These are phyloP conservation scores for Microbotryum silenes-acaulis DNA, from an alignment of 1,284 basidiomycete species.

Conservation along the genomic window DNA sequence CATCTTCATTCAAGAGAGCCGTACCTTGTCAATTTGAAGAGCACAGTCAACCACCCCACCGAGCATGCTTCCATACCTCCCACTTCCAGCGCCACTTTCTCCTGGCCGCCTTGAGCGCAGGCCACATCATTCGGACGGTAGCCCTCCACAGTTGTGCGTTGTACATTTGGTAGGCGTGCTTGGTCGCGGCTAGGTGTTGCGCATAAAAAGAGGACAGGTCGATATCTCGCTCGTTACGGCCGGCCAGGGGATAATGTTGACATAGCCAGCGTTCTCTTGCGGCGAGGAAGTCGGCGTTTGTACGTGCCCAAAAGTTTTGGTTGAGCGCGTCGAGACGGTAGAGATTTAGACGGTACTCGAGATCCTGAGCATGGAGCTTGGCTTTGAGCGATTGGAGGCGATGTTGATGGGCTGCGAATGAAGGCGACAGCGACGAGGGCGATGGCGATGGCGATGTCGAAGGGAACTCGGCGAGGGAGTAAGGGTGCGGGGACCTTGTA, in stretches of 20 bases:
- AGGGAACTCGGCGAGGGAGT: slow-evolving; percentile 36
- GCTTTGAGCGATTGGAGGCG: slow-evolving; percentile 7
- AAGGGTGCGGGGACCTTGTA: slow-evolving; percentile 27
- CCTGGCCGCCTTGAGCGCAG: slow-evolving; percentile 15
- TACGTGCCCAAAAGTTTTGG: slow-evolving; percentile 34
- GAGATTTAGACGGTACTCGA: slow-evolving; percentile 33
- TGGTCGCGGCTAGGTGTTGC: slow-evolving; percentile 23
- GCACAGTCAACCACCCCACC: not conserved
- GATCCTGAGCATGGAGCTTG: slow-evolving; percentile 28
- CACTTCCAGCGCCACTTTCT: slow-evolving; percentile 23
- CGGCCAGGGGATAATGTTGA: not conserved
- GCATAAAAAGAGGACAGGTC: slow-evolving; percentile 28
- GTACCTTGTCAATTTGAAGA: not conserved
- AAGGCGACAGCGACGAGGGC: not conserved
- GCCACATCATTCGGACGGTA: slow-evolving; percentile 22
- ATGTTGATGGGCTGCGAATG: slow-evolving; percentile 1
- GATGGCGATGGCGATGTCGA: slow-evolving; percentile 8
- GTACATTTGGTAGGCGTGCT: slow-evolving; percentile 26
- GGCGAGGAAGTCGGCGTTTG: slow-evolving; percentile 28
- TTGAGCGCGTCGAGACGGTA: slow-evolving; percentile 34
- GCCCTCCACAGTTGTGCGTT: slow-evolving; percentile 25
- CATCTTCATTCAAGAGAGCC: not conserved
- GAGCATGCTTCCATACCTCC: slow-evolving; percentile 15
- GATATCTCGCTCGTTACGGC: slow-evolving; percentile 5
- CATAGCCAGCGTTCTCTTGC: slow-evolving; percentile 10